These are phyloP conservation scores for Annulohypoxylon bovei DNA, from an alignment of 495 filamentous ascomycete genomes.

Conservation along the genomic window DNA sequence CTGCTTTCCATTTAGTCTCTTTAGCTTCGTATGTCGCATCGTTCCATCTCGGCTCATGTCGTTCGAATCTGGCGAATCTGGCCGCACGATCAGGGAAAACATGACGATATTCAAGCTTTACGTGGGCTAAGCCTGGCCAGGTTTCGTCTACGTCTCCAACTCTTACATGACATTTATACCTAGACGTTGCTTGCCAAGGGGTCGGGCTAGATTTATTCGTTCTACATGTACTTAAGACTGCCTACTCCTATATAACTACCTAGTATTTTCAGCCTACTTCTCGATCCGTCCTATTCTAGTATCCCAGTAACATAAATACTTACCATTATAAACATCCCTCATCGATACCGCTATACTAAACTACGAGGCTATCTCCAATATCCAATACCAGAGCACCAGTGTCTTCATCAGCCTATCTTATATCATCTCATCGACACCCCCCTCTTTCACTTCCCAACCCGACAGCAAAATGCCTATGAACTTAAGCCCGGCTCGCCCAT, in stretches of 20 bases:
- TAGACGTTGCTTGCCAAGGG: conserved; percentile 10
- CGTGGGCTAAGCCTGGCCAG: conserved; percentile 1
- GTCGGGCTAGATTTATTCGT: conserved; percentile 4
- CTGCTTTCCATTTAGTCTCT: background rate
- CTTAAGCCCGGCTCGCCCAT: conserved; percentile 40
- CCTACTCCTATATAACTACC: conserved; percentile 2
- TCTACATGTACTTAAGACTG: background rate
- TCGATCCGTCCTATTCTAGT: conserved; percentile 3
- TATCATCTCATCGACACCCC: background rate
- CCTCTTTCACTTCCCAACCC: background rate
- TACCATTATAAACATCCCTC: background rate
- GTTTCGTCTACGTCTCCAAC: conserved; percentile 8
- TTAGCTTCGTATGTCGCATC: conserved; percentile 35
- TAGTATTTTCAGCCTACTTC: background rate
- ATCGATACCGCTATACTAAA: background rate
- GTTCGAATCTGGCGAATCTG: conserved; percentile 28
- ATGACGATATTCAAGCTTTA: conserved; percentile 16
- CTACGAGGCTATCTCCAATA: background rate
- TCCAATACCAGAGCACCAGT: background rate
- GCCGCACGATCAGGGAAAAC: conserved; percentile 17
- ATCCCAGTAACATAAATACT: conserved; percentile 9
- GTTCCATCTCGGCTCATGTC: conserved; percentile 48
- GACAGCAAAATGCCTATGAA: conserved; percentile 42
- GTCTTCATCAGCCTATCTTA: background rate
- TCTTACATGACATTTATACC: conserved; percentile 18